phyloP scores from a whole-genome alignment of 2,329 filamentous ascomycete species.

The Xylariales sp. region DNA sequence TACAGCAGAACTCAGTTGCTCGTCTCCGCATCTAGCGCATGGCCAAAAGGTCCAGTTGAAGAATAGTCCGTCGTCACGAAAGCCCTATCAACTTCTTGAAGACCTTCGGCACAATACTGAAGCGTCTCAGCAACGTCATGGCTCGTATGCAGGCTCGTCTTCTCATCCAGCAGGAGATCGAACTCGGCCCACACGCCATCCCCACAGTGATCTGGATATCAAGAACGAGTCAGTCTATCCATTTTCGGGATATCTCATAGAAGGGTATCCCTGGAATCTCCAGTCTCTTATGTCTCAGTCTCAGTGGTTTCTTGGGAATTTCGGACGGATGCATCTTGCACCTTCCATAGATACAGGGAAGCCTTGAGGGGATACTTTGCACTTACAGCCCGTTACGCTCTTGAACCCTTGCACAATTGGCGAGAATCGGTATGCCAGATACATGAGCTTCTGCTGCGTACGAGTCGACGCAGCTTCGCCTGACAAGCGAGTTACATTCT shows the following conservation, averaged over 20 bases:
- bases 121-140: slow-evolving; percentile 60
- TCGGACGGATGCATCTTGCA: too few relatives aligned
- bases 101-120: slow-evolving; percentile 56
- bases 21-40: slow-evolving; percentile 6
- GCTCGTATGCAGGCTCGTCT: slow-evolving; percentile 43
- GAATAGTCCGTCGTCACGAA: slow-evolving; percentile 34
- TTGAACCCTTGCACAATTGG: slow-evolving; percentile 51
- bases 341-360: too few relatives aligned
- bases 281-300: too few relatives aligned
- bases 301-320: too few relatives aligned
- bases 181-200: slow-evolving; percentile 61
- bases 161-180: slow-evolving; percentile 52
- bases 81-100: slow-evolving; percentile 33
- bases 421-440: slow-evolving; percentile 53
- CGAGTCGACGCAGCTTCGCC: slow-evolving; percentile 50
- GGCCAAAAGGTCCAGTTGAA: background rate
- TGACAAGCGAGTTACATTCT: slow-evolving; percentile 54
- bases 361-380: too few relatives aligned
- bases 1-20: slow-evolving; percentile 7
- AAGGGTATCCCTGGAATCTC: too few relatives aligned
- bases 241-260: too few relatives aligned
- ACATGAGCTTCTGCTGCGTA: slow-evolving; percentile 52
- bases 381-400: slow-evolving; percentile 44
- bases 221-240: too few relatives aligned
- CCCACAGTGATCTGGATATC: slow-evolving; percentile 58